Conservation (phyloP, 2,329 filamentous ascomycete genomes). For the Seiridium cupressi region DNA sequence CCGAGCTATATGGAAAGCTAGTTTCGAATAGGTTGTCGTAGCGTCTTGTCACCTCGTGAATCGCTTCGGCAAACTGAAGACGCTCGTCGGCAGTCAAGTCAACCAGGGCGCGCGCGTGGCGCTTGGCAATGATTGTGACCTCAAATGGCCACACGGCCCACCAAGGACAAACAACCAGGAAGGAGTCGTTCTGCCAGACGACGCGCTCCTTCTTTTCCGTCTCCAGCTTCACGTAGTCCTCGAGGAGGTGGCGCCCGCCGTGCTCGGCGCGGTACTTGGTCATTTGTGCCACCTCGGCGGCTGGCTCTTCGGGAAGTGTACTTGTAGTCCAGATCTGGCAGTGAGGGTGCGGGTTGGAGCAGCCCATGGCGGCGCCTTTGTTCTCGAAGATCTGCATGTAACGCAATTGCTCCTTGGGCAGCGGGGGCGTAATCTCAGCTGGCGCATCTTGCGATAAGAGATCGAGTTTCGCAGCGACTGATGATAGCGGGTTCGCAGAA, state of each 20-base stretch:
- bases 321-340: conserved; percentile 97
- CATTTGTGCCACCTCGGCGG: conserved; percentile 75
- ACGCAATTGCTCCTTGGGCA: conserved; percentile 73
- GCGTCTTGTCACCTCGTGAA: conserved; percentile 83
- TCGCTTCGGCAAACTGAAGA: conserved; percentile 72
- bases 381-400: conserved; percentile 99
- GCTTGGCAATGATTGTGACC: conserved; percentile 82
- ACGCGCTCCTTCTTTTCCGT: conserved; percentile 78
- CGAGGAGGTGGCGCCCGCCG: conserved; percentile 71
- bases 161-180: conserved; percentile 91
- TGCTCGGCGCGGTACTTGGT: conserved; percentile 74
- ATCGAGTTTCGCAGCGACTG: conserved; percentile 35
- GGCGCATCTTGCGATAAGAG: conserved; percentile 35
- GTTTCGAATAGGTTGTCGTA: conserved; percentile 99
- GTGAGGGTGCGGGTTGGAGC: conserved; percentile 96
- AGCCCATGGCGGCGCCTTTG: conserved; percentile 97
- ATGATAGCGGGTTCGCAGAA: conserved; percentile 62
- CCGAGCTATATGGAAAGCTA: conserved; percentile 95
- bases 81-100: conserved; percentile 75
- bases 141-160: conserved; percentile 99
- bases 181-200: conserved; percentile 82
- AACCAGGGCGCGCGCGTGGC: conserved; percentile 79
- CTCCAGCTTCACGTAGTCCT: conserved; percentile 85
- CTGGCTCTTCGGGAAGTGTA: conserved; percentile 84
- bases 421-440: conserved; percentile 35